These are phyloP conservation scores for Sextonia rubra DNA, from an alignment of 164 flowering plant genomes.

Conservation along the genomic window DNA sequence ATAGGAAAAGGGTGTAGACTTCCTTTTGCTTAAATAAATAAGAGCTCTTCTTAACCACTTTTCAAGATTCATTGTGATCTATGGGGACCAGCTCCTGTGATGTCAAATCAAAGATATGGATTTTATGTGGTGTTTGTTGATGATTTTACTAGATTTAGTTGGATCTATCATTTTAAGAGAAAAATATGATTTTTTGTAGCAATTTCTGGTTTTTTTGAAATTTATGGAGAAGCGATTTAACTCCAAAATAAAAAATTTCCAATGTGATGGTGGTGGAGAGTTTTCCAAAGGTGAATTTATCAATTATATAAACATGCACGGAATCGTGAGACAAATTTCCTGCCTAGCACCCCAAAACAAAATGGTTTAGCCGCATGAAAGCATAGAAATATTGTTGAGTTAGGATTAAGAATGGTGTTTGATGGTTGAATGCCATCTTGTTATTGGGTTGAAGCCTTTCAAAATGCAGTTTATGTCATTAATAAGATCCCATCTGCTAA, in stretches of 20 bases:
- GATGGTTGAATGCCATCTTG: background rate
- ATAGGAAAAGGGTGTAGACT: background rate
- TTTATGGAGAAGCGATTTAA: background rate
- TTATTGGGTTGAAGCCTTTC: background rate
- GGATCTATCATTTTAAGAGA: background rate
- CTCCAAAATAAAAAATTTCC: too few species aligned
- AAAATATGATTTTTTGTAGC: background rate
- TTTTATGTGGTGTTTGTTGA: background rate
- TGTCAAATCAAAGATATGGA: background rate
- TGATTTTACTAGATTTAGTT: background rate
- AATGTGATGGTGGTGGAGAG: slow-evolving; percentile 2
- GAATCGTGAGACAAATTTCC: background rate
- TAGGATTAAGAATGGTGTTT: background rate
- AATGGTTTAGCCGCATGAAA: background rate
- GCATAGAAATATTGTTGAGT: background rate
- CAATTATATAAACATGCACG: background rate
- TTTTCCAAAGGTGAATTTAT: background rate
- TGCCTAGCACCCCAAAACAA: background rate
- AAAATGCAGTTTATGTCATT: background rate
- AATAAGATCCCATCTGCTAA: background rate
- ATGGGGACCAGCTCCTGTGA: background rate
- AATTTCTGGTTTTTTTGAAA: background rate
- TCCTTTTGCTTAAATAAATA: background rate
- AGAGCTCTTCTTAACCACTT: background rate
- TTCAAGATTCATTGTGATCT: background rate